Conservation (phyloP, 257 asterid genomes). For the Anisodus acutangulus region DNA sequence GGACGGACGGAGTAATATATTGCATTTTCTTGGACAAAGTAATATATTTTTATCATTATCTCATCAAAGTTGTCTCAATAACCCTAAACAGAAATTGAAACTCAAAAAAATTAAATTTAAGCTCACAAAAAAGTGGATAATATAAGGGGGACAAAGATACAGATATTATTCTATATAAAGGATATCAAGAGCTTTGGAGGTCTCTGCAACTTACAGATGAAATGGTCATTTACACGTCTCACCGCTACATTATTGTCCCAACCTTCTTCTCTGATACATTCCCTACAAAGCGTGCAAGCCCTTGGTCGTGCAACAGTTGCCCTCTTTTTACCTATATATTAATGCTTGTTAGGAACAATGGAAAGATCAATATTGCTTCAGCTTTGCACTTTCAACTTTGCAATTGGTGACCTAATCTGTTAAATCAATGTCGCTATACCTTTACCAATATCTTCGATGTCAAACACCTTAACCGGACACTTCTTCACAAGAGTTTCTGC, state of each 20-base stretch:
- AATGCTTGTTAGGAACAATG: constrained; percentile 28
- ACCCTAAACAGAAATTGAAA: neutral
- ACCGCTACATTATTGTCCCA: constrained; percentile 77
- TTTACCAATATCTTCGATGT: constrained; percentile 81
- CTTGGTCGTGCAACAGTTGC: constrained; percentile 88
- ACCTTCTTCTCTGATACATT: constrained; percentile 80
- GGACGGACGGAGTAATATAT: too few relatives aligned
- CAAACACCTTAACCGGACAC: constrained; percentile 90
- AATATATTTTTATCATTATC: neutral
- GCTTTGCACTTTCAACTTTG: neutral
- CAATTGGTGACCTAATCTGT: constrained; percentile 18
- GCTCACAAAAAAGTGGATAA: neutral
- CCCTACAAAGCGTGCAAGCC: constrained; percentile 87
- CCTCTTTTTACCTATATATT: constrained; percentile 54
- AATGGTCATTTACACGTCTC: constrained; percentile 87
- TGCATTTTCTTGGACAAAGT: neutral
- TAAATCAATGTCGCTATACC: constrained; percentile 47
- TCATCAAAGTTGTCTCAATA: neutral
- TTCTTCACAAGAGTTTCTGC: constrained; percentile 82
- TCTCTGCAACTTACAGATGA: constrained; percentile 75
- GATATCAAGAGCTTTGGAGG: neutral
- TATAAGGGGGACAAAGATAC: neutral
- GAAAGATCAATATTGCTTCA: neutral
- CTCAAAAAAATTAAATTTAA: neutral
- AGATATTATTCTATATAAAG: constrained; percentile 10